Evolutionary conservation across 306 rosid species (phyloP).

Genomic region (Biancaea sappan): DNA sequence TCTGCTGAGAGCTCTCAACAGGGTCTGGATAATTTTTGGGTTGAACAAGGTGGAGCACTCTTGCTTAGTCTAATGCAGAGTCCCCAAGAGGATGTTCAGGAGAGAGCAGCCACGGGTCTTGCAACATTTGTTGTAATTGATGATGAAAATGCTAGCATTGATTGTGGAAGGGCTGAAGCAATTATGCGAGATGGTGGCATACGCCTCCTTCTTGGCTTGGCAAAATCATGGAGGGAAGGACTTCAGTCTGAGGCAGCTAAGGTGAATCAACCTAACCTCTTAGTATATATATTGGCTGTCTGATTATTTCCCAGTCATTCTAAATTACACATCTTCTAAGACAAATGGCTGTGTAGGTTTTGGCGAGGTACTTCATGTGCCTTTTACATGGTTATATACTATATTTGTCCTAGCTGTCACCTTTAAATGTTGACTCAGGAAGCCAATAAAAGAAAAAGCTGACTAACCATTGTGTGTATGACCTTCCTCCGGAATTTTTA

Average conservation of each 20-base stretch:
- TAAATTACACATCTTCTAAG: background rate
- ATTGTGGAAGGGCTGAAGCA: slow-evolving; percentile 93
- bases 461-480: slow-evolving; percentile 24
- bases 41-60: slow-evolving; percentile 87
- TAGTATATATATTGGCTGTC: background rate
- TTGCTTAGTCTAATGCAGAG: slow-evolving; percentile 98
- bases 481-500: slow-evolving; percentile 26
- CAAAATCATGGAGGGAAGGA: slow-evolving; percentile 98
- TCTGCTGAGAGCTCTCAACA: slow-evolving; percentile 97
- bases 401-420: slow-evolving; percentile 7
- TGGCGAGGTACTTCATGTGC: slow-evolving; percentile 5
- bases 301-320: slow-evolving; percentile 16
- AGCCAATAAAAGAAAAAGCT: slow-evolving; percentile 21
- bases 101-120: slow-evolving; percentile 99
- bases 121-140: slow-evolving; percentile 99
- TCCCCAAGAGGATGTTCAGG: slow-evolving; percentile 97
- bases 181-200: slow-evolving; percentile 98
- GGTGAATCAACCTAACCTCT: slow-evolving; percentile 46
- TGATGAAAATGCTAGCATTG: slow-evolving; percentile 96
- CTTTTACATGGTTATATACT: slow-evolving; percentile 12
- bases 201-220: slow-evolving; percentile 84
- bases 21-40: slow-evolving; percentile 90
- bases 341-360: slow-evolving; percentile 23
- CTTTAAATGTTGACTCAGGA: slow-evolving; percentile 25
- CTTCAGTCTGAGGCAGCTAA: slow-evolving; percentile 99